Base-by-base conservation (phyloP, 1,139 yeast species). In the Hansenula anomala region DNA sequence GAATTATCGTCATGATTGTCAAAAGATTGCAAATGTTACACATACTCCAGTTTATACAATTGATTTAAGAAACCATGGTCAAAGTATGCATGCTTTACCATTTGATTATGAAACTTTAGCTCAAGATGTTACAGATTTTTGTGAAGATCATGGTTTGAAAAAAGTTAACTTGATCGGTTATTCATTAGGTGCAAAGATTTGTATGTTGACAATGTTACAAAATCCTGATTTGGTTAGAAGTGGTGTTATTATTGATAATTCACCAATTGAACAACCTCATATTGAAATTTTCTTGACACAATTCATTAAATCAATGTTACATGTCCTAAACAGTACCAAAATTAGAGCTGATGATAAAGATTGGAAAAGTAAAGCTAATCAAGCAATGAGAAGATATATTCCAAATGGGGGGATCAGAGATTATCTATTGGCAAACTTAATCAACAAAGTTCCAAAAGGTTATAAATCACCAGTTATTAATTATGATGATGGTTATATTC, bases 101-200 rank as follows among this genome's bases (percentile, higher is more conserved):
- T 63, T 66, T 40, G 60, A 60, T 41, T 73, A 73, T 46, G 35
- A 42, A 8, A 56, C 66, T 16, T 54, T 73, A 61, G 66, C 72
- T 2, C 49, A 56, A 9, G 79, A 73, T 48, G 64, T 72, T 9
- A 55, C 61, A 10, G 44, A 53, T 28, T 64, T 65, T 39, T 39
- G 70, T 11, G 50, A 59, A 26, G 53, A 55, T 28, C 55, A 59
- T 16, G 38, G 52, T 3, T 56, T 61, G 55, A 43, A 47, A n/a
- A 48, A 55, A 28, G 62, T 61, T 14, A 55, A 64, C 13, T 41
- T 73, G 27, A 63, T 69, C 4, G 80, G 80, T 0, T 77, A 72
- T 50, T 71, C 75, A 26, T 67, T 74, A 69, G 80, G 80, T 2
- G 78, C 76, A 13, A 73, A 73, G 42, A 68, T 69, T 7, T 68